phyloP scores from a whole-genome alignment of 352 stramenopile genomes.

The Phytopythium ostracodes region DNA sequence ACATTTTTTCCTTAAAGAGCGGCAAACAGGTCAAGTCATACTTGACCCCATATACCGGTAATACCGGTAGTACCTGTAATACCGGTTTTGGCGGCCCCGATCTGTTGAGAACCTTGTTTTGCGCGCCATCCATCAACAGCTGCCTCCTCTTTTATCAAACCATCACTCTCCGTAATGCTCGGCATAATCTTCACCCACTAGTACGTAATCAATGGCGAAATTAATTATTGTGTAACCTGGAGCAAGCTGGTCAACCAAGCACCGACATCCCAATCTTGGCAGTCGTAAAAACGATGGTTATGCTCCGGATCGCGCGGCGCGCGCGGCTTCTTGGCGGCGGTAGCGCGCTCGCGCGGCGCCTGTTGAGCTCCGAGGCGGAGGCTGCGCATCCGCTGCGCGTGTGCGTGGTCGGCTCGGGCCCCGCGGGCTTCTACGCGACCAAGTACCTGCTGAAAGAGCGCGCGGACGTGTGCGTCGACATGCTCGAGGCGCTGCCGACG shows the following conservation, averaged over 20 bases:
- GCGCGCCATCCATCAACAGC: neutral
- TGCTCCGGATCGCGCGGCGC: neutral
- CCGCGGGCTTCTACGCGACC: constrained; percentile 91
- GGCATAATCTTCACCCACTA: neutral
- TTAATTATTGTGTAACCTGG: neutral
- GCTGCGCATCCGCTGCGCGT: constrained; percentile 33
- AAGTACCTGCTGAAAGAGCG: constrained; percentile 93
- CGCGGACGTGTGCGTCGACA: constrained; percentile 65
- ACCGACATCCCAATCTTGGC: neutral
- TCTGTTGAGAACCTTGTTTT: neutral
- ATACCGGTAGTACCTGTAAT: neutral
- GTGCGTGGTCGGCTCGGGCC: constrained; percentile 89
- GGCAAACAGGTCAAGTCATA: neutral
- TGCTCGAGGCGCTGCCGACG: constrained; percentile 93
- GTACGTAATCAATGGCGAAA: neutral
- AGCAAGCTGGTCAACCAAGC: neutral
- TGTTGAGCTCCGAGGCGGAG: neutral
- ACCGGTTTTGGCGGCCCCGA: neutral
- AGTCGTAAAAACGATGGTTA: neutral
- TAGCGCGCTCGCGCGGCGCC: neutral
- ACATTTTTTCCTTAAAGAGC: neutral
- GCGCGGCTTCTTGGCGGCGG: neutral
- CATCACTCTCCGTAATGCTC: neutral
- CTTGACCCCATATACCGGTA: neutral
- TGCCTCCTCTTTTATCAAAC: neutral